These are phyloP conservation scores for Russula dissimulans DNA, from an alignment of 768 basidiomycete genomes.

Conservation along the genomic window DNA sequence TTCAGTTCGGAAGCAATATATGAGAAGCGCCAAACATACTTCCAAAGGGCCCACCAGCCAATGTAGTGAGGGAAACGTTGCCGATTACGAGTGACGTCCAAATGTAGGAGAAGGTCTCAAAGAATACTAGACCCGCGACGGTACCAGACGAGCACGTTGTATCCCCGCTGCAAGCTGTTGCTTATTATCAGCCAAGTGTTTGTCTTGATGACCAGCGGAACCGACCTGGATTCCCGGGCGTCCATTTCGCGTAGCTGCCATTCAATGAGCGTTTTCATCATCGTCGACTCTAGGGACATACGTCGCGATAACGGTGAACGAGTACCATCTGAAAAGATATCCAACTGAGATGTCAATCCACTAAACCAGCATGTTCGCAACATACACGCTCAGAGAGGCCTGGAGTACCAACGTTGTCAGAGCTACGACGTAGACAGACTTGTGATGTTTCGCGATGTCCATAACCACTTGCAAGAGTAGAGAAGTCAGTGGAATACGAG, in stretches of 20 bases:
- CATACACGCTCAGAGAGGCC: slow-evolving; percentile 59
- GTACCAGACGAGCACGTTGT: slow-evolving; percentile 60
- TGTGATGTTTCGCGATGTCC: slow-evolving; percentile 78
- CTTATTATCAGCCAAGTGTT: neutral
- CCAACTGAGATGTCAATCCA: neutral
- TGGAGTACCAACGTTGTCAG: slow-evolving; percentile 63
- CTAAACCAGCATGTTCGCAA: slow-evolving; percentile 1
- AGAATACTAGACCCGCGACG: slow-evolving; percentile 73
- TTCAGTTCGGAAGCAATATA: neutral
- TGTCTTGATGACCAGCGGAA: neutral
- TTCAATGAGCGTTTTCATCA: neutral
- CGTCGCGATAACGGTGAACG: slow-evolving; percentile 70
- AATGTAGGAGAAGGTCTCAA: slow-evolving; percentile 70
- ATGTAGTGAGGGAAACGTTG: slow-evolving; percentile 69
- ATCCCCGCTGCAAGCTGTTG: slow-evolving; percentile 39
- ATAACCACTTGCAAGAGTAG: slow-evolving; percentile 75
- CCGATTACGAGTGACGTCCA: slow-evolving; percentile 80
- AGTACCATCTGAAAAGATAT: slow-evolving; percentile 48
- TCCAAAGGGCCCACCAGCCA: slow-evolving; percentile 73
- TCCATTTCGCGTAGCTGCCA: slow-evolving; percentile 52
- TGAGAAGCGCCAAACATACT: slow-evolving; percentile 23
- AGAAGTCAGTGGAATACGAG: slow-evolving; percentile 71
- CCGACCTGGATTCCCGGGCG: slow-evolving; percentile 65
- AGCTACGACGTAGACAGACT: slow-evolving; percentile 69
- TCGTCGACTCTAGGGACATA: slow-evolving; percentile 25